Evolutionary conservation across 805 yeast genomes (phyloP).

Genomic region (Blastobotrys terrestris): DNA sequence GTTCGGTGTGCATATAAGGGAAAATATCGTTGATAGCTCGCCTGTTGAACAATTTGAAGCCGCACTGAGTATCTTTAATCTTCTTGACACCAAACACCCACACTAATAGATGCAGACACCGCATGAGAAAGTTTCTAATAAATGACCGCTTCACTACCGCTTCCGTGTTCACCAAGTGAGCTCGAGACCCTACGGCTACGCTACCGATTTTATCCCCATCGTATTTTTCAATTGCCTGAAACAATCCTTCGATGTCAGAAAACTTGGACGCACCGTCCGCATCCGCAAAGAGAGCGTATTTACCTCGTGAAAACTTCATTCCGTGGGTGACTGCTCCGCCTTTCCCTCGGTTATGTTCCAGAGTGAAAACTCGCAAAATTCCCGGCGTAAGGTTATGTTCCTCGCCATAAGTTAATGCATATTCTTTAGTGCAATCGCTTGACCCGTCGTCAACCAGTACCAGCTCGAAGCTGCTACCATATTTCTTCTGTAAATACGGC

Average conservation of each 20-base stretch:
- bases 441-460: constrained; percentile 91
- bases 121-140: constrained; percentile 86
- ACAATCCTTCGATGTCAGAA: constrained; percentile 53
- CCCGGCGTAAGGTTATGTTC: constrained; percentile 48
- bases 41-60: constrained; percentile 85
- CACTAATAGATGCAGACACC: constrained; percentile 80
- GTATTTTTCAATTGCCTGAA: constrained; percentile 33
- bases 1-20: constrained; percentile 91
- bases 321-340: constrained; percentile 98
- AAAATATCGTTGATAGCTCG: constrained; percentile 59
- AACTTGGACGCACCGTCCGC: constrained; percentile 96
- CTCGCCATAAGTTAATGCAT: constrained; percentile 55
- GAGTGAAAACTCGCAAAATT: constrained; percentile 60
- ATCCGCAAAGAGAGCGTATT: constrained; percentile 79
- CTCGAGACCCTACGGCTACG: constrained; percentile 86
- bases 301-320: constrained; percentile 65
- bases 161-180: constrained; percentile 93
- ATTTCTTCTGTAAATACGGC: constrained; percentile 40
- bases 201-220: constrained; percentile 36
- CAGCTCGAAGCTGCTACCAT: constrained; percentile 54
- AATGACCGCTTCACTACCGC: constrained; percentile 94
- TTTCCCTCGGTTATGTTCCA: constrained; percentile 80
- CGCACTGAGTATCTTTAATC: constrained; percentile 94
- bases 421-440: constrained; percentile 67
- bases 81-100: constrained; percentile 82